Conservation (phyloP, 768 basidiomycete genomes). For the Pulveroboletus sp. region DNA sequence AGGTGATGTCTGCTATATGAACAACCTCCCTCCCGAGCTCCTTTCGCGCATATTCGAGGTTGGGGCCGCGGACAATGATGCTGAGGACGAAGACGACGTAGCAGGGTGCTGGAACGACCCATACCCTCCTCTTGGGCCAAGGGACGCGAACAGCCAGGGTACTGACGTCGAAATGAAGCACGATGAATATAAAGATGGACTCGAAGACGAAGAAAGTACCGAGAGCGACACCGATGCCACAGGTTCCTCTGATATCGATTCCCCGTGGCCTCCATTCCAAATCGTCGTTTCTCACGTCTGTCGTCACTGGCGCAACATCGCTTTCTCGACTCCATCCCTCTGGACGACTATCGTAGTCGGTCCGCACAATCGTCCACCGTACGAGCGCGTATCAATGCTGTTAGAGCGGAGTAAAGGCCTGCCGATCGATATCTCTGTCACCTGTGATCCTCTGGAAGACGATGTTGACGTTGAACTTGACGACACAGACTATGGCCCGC, state of each 20-base stretch:
- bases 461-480: slow-evolving; percentile 12
- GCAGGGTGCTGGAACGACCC: not conserved
- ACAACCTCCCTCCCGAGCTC: slow-evolving; percentile 53
- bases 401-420: slow-evolving; percentile 52
- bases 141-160: slow-evolving; percentile 23
- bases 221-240: slow-evolving; percentile 4
- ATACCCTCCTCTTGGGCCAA: slow-evolving; percentile 31
- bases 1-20: slow-evolving; percentile 42
- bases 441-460: slow-evolving; percentile 35
- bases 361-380: slow-evolving; percentile 33
- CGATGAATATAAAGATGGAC: not conserved
- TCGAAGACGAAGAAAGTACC: not conserved
- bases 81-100: slow-evolving; percentile 35
- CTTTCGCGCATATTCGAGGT: slow-evolving; percentile 52
- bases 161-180: not conserved
- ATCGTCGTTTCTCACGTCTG: slow-evolving; percentile 62
- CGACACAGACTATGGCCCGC: slow-evolving; percentile 22
- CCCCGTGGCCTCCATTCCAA: slow-evolving; percentile 38
- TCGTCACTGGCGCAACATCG: slow-evolving; percentile 51
- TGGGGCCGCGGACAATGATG: slow-evolving; percentile 39
- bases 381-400: slow-evolving; percentile 41
- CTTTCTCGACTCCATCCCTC: slow-evolving; percentile 49
- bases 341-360: slow-evolving; percentile 45
- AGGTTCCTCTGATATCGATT: not conserved
- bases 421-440: slow-evolving; percentile 52